Percentiles rank a stretch among this genome's conserved stretches.
phyloP scores from a whole-genome alignment of 768 basidiomycete genomes.

The Strobilomyces dryophilus region DNA sequence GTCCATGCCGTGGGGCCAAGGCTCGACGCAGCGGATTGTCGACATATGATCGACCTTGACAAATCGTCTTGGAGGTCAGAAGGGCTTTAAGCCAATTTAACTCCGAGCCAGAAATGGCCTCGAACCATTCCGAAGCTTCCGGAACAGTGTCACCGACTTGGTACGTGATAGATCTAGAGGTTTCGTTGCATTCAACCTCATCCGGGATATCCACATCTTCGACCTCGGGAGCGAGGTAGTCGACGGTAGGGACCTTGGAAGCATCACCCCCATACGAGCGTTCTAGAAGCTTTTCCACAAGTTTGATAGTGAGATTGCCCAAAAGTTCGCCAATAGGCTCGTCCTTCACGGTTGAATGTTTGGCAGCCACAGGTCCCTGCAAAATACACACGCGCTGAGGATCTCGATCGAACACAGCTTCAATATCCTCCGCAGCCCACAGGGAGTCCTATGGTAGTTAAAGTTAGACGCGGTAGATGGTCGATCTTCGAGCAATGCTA shows the following conservation, averaged over 20 bases:
- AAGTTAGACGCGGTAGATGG: constrained; percentile 7
- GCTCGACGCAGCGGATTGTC: constrained; percentile 87
- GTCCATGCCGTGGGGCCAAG: constrained; percentile 75
- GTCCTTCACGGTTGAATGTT: constrained; percentile 82
- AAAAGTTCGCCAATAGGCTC: constrained; percentile 92
- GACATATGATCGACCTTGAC: constrained; percentile 82
- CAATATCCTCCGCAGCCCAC: constrained; percentile 97
- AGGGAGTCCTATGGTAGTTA: constrained; percentile 71
- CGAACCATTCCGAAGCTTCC: constrained; percentile 70
- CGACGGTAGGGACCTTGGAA: constrained; percentile 70
- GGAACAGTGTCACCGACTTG: constrained; percentile 55
- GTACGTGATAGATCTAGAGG: constrained; percentile 44
- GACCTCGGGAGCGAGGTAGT: constrained; percentile 71
- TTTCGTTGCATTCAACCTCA: constrained; percentile 41
- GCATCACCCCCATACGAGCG: constrained; percentile 74
- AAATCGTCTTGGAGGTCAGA: constrained; percentile 73
- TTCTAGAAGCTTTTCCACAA: constrained; percentile 76
- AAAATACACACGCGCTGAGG: constrained; percentile 97
- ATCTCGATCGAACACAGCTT: constrained; percentile 98
- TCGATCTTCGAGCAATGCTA: constrained; percentile 11
- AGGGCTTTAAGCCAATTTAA: constrained; percentile 87
- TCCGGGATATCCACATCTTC: constrained; percentile 33
- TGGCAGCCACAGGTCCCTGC: constrained; percentile 93
- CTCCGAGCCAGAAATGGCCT: constrained; percentile 75
- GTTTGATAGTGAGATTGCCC: constrained; percentile 76